Conservation (phyloP, 257 asterid genomes). For the Capsicum rhomboideum region DNA sequence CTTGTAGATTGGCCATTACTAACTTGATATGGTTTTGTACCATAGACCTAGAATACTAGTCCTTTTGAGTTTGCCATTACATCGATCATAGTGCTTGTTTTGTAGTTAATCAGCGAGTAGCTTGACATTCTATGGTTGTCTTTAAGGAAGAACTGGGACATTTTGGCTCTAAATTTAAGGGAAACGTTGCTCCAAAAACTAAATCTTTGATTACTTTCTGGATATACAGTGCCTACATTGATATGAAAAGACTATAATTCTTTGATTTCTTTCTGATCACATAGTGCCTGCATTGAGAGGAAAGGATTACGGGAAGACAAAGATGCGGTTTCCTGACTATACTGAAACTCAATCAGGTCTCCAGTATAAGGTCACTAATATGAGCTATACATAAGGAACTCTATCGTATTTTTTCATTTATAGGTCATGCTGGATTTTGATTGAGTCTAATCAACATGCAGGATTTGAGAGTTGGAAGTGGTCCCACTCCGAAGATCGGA, state of each 20-base stretch:
- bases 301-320: constrained; percentile 93
- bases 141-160: not conserved
- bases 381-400: constrained; percentile 10
- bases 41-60: not conserved
- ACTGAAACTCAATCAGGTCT: constrained; percentile 79
- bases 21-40: not conserved
- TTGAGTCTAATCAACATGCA: constrained; percentile 28
- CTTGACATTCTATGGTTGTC: not conserved
- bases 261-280: constrained; percentile 37
- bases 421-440: constrained; percentile 5
- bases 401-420: constrained; percentile 10
- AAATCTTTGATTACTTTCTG: constrained; percentile 23
- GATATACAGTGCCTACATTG: constrained; percentile 84
- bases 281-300: constrained; percentile 98
- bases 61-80: not conserved
- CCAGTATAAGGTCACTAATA: constrained; percentile 74
- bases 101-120: not conserved
- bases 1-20: not conserved
- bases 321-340: constrained; percentile 90
- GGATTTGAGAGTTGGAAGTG: constrained; percentile 83
- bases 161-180: not conserved
- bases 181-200: not conserved
- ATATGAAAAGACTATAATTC: constrained; percentile 65
- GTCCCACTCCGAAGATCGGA: constrained; percentile 72
- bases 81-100: not conserved